Conservation (phyloP, 805 yeast species). For the Ogataea corticis region DNA sequence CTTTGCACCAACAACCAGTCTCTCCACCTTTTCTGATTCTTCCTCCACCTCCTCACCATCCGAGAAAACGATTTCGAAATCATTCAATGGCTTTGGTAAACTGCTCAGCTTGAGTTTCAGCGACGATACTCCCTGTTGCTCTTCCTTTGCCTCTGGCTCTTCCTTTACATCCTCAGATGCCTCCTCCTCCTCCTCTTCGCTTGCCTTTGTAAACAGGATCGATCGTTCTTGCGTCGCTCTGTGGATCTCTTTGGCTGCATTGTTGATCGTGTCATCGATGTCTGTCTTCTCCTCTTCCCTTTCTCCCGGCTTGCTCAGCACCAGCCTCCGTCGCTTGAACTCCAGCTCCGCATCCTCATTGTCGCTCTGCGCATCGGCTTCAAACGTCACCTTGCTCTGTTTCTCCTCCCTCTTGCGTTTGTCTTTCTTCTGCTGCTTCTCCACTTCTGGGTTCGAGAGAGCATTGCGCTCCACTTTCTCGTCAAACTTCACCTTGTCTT, state of each 20-base stretch:
- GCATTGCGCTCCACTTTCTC: constrained; percentile 46
- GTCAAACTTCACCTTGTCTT: constrained; percentile 43
- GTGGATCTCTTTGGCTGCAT: constrained; percentile 37
- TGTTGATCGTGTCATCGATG: constrained; percentile 37
- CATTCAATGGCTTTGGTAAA: constrained; percentile 36
- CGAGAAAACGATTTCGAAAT: constrained; percentile 43
- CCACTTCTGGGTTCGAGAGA: constrained; percentile 39
- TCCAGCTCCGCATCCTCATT: constrained; percentile 21
- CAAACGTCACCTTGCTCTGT: constrained; percentile 20
- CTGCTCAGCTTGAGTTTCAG: constrained; percentile 14
- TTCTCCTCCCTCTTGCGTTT: constrained; percentile 29
- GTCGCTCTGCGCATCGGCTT: constrained; percentile 19
- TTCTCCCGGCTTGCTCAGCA: constrained; percentile 39
- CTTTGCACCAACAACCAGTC: neutral
- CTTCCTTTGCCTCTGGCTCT: neutral
- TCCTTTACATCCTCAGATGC: constrained; percentile 1
- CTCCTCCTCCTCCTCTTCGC: constrained; percentile 15
- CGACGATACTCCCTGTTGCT: constrained; percentile 14
- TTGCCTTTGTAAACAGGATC: constrained; percentile 32
- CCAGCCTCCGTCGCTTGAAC: constrained; percentile 39
- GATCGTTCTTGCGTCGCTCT: constrained; percentile 36
- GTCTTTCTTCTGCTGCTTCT: constrained; percentile 34
- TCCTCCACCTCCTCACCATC: constrained; percentile 25
- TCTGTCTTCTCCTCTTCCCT: constrained; percentile 8
- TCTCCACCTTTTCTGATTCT: constrained; percentile 4